Percentiles rank a stretch among this genome's conserved stretches.
Conservation (phyloP, 495 filamentous ascomycete genomes). For the Neurospora africana region DNA sequence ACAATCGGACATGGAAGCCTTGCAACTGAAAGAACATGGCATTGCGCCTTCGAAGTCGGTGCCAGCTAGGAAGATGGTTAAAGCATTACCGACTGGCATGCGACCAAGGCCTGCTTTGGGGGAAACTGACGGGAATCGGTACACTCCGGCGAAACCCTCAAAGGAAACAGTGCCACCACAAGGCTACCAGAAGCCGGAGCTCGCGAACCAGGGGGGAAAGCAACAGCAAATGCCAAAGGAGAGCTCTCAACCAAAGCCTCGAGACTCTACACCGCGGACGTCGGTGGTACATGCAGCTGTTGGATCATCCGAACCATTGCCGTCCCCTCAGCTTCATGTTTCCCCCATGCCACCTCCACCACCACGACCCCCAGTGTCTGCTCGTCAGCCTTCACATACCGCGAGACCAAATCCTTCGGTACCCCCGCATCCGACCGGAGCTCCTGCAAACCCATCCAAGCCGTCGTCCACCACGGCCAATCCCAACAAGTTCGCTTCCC, state of each 20-base stretch:
- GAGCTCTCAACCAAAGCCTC: not conserved
- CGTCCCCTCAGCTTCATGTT: not conserved
- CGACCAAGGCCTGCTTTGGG: not conserved
- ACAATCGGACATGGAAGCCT: not conserved
- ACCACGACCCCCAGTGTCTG: not conserved
- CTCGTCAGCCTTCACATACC: not conserved
- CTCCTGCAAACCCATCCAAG: not conserved
- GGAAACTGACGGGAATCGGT: not conserved
- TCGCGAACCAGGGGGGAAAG: not conserved
- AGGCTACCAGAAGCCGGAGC: not conserved
- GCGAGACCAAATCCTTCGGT: not conserved
- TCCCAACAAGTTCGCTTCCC: not conserved
- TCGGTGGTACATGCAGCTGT: not conserved
- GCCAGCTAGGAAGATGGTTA: not conserved
- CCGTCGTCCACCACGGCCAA: not conserved
- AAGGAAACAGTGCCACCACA: not conserved
- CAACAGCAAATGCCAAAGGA: not conserved
- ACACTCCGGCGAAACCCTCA: fast-evolving
- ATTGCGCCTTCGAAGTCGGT: not conserved
- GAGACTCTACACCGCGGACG: not conserved
- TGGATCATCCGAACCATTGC: not conserved
- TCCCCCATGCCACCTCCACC: not conserved
- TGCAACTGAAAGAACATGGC: not conserved
- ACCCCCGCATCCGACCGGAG: fast-evolving
- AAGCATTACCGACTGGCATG: not conserved